Evolutionary conservation across 441 rosid species (phyloP).

Genomic region (Gossypium lobatum): DNA sequence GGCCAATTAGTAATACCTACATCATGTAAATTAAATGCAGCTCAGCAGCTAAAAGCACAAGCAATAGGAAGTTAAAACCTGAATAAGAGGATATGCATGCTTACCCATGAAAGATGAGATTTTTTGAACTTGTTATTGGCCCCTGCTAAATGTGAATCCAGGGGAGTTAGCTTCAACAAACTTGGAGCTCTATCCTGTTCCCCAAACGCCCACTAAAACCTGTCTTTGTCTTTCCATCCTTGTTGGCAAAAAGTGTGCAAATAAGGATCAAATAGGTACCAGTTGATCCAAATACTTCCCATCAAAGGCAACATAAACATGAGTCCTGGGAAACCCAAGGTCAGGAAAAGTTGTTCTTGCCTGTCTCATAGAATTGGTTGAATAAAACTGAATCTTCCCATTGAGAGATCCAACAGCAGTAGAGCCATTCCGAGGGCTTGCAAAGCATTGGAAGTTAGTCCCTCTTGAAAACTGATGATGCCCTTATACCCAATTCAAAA

Average conservation of each 20-base stretch:
- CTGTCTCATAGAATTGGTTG: slow-evolving; percentile 76
- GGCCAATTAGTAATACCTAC: background rate
- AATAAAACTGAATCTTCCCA: slow-evolving; percentile 86
- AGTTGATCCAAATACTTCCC: slow-evolving; percentile 90
- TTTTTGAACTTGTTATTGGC: slow-evolving; percentile 65
- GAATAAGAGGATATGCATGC: slow-evolving; percentile 17
- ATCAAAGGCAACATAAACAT: slow-evolving; percentile 51
- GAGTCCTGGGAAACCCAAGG: slow-evolving; percentile 57
- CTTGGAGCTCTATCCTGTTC: slow-evolving; percentile 84
- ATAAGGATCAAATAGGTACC: slow-evolving; percentile 56
- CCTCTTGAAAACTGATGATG: slow-evolving; percentile 98
- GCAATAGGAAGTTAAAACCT: background rate
- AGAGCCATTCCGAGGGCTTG: slow-evolving; percentile 82
- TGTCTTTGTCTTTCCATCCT: slow-evolving; percentile 73
- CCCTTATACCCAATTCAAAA: slow-evolving; percentile 84
- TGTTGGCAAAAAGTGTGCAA: slow-evolving; percentile 66
- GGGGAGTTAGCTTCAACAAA: slow-evolving; percentile 74
- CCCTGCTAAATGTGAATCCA: slow-evolving; percentile 91
- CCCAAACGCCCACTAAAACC: slow-evolving; percentile 95
- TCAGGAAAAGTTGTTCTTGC: slow-evolving; percentile 97
- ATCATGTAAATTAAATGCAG: background rate
- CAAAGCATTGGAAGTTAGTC: slow-evolving; percentile 90
- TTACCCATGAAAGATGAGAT: slow-evolving; percentile 94
- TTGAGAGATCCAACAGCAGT: slow-evolving; percentile 58
- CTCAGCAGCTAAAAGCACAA: background rate